Percentiles rank a stretch among this genome's conserved stretches.
Conservation (phyloP, 352 stramenopile genomes). For the Globisporangium acanthophoron region DNA sequence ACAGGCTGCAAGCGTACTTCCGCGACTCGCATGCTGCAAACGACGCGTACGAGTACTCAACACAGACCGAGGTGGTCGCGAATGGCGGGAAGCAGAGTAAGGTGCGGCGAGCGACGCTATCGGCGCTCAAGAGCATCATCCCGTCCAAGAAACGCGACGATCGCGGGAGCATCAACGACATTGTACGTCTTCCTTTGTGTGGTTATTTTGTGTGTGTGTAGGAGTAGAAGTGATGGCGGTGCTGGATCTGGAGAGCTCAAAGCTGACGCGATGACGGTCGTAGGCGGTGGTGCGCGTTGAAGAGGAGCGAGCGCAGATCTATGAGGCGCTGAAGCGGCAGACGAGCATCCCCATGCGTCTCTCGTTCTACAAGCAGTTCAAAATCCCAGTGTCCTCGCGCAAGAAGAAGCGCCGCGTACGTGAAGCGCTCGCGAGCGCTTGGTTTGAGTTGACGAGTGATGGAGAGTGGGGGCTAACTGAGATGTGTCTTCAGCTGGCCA, state of each 20-base stretch:
- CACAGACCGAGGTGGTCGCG: constrained; percentile 12
- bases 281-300: constrained; percentile 52
- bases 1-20: constrained; percentile 34
- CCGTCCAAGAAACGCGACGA: constrained; percentile 18
- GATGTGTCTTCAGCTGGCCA: constrained; percentile 27
- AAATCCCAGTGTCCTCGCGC: constrained; percentile 41
- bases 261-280: background rate
- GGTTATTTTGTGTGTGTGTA: background rate
- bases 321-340: constrained; percentile 46
- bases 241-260: background rate
- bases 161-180: constrained; percentile 22
- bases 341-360: constrained; percentile 29
- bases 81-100: constrained; percentile 17
- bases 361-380: constrained; percentile 65
- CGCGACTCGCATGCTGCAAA: constrained; percentile 24
- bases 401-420: constrained; percentile 68
- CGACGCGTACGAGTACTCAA: constrained; percentile 39
- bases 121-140: constrained; percentile 22
- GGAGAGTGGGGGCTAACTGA: background rate
- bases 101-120: constrained; percentile 14
- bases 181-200: constrained; percentile 19
- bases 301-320: constrained; percentile 46
- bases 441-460: background rate
- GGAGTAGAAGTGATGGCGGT: too few relatives aligned
- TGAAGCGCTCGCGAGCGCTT: constrained; percentile 27